Evolutionary conservation across 805 yeast genomes (phyloP).

Genomic region (Candida orba): DNA sequence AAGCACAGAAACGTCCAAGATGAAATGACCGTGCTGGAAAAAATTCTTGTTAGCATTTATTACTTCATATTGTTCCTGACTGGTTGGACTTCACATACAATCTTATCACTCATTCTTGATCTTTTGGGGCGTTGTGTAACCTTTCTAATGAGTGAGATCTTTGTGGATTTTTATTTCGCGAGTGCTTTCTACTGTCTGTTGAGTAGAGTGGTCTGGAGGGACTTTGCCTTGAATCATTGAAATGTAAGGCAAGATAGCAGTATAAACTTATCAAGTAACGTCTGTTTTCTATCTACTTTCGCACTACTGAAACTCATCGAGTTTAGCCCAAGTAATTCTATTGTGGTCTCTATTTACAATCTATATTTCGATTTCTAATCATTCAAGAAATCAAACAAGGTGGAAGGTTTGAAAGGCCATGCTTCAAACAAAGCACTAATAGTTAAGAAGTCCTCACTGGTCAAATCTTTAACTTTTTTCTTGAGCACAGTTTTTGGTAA

Average conservation of each 20-base stretch:
- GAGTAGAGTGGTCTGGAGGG: too few relatives aligned
- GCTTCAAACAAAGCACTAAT: conserved; percentile 45
- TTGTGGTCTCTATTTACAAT: too few relatives aligned
- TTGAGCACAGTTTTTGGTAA: conserved; percentile 32
- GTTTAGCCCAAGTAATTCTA: too few relatives aligned
- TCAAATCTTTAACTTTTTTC: conserved; percentile 41
- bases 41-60: too few relatives aligned
- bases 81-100: background rate
- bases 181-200: too few relatives aligned
- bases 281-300: too few relatives aligned
- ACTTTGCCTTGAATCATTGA: too few relatives aligned
- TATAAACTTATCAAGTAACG: too few relatives aligned
- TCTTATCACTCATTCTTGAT: background rate
- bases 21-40: conserved; percentile 29
- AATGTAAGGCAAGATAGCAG: too few relatives aligned
- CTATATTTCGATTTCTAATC: too few relatives aligned
- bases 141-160: too few relatives aligned
- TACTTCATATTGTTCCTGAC: background rate
- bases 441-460: conserved; percentile 44
- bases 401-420: conserved; percentile 89
- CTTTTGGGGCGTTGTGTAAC: background rate
- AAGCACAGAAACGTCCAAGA: conserved; percentile 61
- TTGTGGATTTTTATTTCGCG: background rate
- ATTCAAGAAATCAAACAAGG: conserved; percentile 22
- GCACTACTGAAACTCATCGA: too few relatives aligned